These are phyloP conservation scores for Stagonosporopsis tanaceti DNA, from an alignment of 2,329 filamentous ascomycete species.

Conservation along the genomic window DNA sequence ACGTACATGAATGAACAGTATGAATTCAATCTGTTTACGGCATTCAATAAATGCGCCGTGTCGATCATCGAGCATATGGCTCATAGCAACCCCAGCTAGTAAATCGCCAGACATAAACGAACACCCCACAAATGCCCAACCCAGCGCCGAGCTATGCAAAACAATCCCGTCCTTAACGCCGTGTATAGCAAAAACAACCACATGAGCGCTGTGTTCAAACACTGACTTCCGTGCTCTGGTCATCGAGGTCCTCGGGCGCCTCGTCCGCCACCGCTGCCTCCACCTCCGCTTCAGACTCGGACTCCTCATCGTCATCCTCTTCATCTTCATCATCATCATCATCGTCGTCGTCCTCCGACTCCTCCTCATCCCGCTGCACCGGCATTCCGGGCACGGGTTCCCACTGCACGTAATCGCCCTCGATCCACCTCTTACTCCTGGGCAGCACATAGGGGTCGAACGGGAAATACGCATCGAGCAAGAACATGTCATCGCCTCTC, in stretches of 20 bases:
- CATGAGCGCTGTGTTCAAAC: not conserved
- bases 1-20: not conserved
- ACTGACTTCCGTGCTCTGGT: conserved; percentile 23
- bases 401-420: conserved; percentile 59
- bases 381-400: conserved; percentile 50
- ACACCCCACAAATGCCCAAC: not conserved
- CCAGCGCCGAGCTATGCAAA: conserved; percentile 20
- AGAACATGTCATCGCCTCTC: conserved; percentile 78
- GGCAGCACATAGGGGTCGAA: conserved; percentile 97
- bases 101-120: not conserved
- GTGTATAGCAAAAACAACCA: not conserved
- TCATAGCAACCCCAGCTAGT: not conserved
- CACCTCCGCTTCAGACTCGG: conserved; percentile 20
- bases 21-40: no score
- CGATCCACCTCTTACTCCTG: conserved; percentile 85
- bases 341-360: conserved; percentile 42
- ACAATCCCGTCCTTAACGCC: conserved; percentile 1
- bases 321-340: conserved; percentile 42
- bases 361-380: conserved; percentile 52
- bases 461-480: conserved; percentile 94
- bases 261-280: not conserved
- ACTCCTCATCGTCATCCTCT: conserved; percentile 49
- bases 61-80: not conserved
- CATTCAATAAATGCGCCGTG: not conserved
- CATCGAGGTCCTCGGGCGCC: conserved; percentile 20